Evolutionary conservation across 2,329 filamentous ascomycete genomes (phyloP).

Genomic region (Cladosporium phlei): DNA sequence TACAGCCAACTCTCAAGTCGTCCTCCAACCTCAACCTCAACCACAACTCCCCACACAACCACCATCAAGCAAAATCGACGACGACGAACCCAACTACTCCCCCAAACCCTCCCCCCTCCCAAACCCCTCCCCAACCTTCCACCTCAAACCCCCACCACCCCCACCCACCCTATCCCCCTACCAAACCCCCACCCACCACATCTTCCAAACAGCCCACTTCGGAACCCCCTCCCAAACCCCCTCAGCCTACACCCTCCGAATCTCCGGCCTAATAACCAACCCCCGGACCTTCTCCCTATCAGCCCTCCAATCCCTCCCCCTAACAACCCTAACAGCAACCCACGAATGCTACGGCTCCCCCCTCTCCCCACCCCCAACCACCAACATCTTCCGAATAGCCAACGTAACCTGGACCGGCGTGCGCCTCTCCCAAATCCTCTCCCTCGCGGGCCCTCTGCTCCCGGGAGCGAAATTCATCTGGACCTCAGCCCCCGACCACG

Average conservation of each 20-base stretch:
- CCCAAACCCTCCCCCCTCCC: no score
- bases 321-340: conserved; percentile 26
- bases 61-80: no score
- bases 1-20: no score
- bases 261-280: conserved; percentile 30
- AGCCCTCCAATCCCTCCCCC: conserved; percentile 27
- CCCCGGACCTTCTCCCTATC: conserved; percentile 26
- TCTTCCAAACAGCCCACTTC: conserved; percentile 38
- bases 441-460: conserved; percentile 18
- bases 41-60: no score
- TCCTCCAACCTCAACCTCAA: no score
- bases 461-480: conserved; percentile 24
- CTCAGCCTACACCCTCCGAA: no score
- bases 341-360: conserved; percentile 38
- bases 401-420: conserved; percentile 36
- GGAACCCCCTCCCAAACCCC: no score
- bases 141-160: conserved; percentile 25
- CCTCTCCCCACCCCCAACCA: conserved; percentile 26
- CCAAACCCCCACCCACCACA: conserved; percentile 25
- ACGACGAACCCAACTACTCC: no score
- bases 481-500: conserved; percentile 30
- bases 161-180: conserved; percentile 26
- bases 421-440: conserved; percentile 23
- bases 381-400: conserved; percentile 30
- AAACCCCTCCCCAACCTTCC: no score